Evolutionary conservation across 176 grass and related monocot species (phyloP), one percentile per base, ranked within the genome.

Genomic region (Hordeum marinum): DNA sequence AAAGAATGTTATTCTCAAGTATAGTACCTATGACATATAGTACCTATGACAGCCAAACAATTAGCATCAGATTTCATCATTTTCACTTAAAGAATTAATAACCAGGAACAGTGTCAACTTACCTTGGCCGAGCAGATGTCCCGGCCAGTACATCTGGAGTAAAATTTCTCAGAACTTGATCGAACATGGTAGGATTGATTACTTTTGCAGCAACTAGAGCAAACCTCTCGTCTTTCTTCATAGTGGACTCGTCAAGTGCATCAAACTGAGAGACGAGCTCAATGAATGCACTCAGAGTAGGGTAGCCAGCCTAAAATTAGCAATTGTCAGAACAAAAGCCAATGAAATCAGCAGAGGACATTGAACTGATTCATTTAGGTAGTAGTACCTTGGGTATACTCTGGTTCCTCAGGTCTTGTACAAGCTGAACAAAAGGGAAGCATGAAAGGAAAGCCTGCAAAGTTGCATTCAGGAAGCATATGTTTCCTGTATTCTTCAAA

Each of bases 391-490:
- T 88, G 69, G 93, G 88, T 78, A 99, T 89, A 82, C n/a, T 85
- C 58, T 17, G 78, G 27, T 86, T 90, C 70, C 84, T 88, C 52
- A 96, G 71, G 79, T 88, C 84, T 66, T 96, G 90, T 71, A 99
- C 75, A 70, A 96, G 90, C 23, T 88, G 74, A 39, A 96, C 86
- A 84, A 99, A 99, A 77, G 90, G 96, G 21, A 82, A 69, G 86
- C 93, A 99, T 12, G 96, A 92, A 67, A 99, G 90, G 35, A 94
- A 87, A 29, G 96, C 94, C 74, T 96, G 96, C 81, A 99, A 88
- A 78, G 96, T 90, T 14, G 93, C 91, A 94, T 99, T 99, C 25
- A 99, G 77, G 66, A 99, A 99, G 84, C 96, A 99, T 55, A 93
- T 84, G 77, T 96, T 99, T 85, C 96, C 96, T 29, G 91, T 92